phyloP scores from a whole-genome alignment of 306 rosid species.

The Albizia julibrissin region DNA sequence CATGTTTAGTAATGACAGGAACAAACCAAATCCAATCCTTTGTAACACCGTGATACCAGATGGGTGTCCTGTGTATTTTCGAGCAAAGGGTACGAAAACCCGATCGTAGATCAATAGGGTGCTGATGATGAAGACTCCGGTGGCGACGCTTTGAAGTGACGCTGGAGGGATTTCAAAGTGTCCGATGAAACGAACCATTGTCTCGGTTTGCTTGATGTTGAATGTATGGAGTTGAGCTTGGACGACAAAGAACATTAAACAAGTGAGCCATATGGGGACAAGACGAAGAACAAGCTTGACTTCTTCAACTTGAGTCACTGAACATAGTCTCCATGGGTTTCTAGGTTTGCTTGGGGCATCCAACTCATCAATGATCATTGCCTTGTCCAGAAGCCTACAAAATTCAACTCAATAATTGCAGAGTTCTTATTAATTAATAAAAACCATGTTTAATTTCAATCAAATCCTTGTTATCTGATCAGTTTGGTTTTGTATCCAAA shows the following conservation, averaged over 20 bases:
- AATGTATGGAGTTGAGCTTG: constrained; percentile 62
- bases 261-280: constrained; percentile 70
- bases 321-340: constrained; percentile 76
- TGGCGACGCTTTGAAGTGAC: not conserved
- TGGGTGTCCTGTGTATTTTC: constrained; percentile 46
- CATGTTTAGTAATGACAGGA: constrained; percentile 60
- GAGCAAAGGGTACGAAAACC: constrained; percentile 44
- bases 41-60: constrained; percentile 70
- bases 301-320: constrained; percentile 73
- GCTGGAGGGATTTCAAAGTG: not conserved
- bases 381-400: constrained; percentile 69
- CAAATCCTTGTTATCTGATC: not conserved
- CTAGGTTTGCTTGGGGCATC: constrained; percentile 47
- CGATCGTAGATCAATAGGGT: constrained; percentile 58
- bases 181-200: constrained; percentile 41
- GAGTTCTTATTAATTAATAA: not conserved
- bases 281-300: constrained; percentile 64
- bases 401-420: not conserved
- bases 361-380: constrained; percentile 51
- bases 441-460: not conserved
- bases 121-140: constrained; percentile 33
- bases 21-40: constrained; percentile 63
- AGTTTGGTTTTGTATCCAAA: not conserved
- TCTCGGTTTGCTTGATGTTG: constrained; percentile 64
- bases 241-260: constrained; percentile 60